Conservation (phyloP, 805 yeast genomes). For the Wickerhamiella kazuoi region DNA sequence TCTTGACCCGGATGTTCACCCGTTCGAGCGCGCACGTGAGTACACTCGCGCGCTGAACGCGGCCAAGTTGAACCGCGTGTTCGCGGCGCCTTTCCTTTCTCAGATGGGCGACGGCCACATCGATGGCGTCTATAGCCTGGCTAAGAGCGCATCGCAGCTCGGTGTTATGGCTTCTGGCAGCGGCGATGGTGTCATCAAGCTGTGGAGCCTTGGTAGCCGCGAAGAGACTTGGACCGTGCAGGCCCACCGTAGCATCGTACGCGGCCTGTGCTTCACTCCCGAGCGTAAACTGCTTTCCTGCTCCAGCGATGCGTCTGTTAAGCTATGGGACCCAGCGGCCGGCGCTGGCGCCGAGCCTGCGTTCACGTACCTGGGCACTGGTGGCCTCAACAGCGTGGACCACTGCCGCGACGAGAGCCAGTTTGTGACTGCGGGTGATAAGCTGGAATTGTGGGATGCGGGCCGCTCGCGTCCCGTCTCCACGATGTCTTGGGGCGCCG, state of each 20-base stretch:
- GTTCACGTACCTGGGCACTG: slow-evolving; percentile 69
- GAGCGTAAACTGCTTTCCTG: slow-evolving; percentile 52
- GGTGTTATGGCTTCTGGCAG: slow-evolving; percentile 77
- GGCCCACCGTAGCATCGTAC: slow-evolving; percentile 81
- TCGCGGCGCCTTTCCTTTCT: slow-evolving; percentile 93
- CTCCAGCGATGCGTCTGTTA: slow-evolving; percentile 78
- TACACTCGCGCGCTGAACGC: slow-evolving; percentile 90
- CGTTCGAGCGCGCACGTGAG: slow-evolving; percentile 93
- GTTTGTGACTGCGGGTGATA: slow-evolving; percentile 86
- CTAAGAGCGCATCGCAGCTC: slow-evolving; percentile 53
- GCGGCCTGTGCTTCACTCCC: slow-evolving; percentile 69
- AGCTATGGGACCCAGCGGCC: slow-evolving; percentile 62
- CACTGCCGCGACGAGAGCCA: slow-evolving; percentile 57
- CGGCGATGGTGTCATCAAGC: slow-evolving; percentile 88
- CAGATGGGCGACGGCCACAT: slow-evolving; percentile 90
- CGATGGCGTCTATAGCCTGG: slow-evolving; percentile 81
- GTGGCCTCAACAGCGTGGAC: slow-evolving; percentile 70
- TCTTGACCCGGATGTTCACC: slow-evolving; percentile 85
- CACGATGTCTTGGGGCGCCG: slow-evolving; percentile 91
- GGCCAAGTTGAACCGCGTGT: slow-evolving; percentile 86
- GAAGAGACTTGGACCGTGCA: slow-evolving; percentile 58
- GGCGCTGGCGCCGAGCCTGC: slow-evolving; percentile 35
- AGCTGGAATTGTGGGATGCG: slow-evolving; percentile 83
- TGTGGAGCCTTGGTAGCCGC: slow-evolving; percentile 77
- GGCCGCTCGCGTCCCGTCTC: slow-evolving; percentile 60